These are phyloP conservation scores for Cylindrotheca fusiformis DNA, from an alignment of 108 stramenopile species.

Conservation along the genomic window DNA sequence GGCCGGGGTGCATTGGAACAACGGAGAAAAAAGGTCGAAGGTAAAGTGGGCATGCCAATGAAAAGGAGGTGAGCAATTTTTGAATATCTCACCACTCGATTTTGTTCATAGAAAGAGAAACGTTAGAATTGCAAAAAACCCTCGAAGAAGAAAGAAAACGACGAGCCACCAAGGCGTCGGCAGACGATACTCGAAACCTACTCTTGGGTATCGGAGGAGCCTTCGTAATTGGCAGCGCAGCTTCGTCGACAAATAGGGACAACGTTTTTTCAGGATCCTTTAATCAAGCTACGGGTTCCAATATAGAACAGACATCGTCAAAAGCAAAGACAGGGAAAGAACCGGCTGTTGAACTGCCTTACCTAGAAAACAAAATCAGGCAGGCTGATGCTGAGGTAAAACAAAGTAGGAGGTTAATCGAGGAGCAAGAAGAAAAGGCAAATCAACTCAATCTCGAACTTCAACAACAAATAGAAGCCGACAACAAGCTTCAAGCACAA, in stretches of 20 bases:
- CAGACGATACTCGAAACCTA: neutral
- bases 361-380: neutral
- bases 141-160: neutral
- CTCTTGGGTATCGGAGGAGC: neutral
- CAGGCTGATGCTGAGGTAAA: neutral
- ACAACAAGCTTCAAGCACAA: neutral
- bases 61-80: too few relatives aligned
- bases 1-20: neutral
- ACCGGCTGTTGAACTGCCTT: neutral
- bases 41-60: neutral
- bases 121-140: neutral
- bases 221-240: neutral
- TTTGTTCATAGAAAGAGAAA: neutral
- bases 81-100: too few relatives aligned
- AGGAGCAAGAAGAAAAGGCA: neutral
- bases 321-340: neutral
- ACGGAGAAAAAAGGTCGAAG: neutral
- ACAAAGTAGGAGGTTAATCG: neutral
- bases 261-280: neutral
- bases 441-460: neutral
- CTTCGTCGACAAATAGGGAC: neutral
- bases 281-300: neutral
- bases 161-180: neutral
- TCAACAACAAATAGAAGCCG: neutral
- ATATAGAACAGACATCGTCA: neutral